These are phyloP conservation scores for Kalmusia sp. DNA, from an alignment of 2,329 filamentous ascomycete species.

Conservation along the genomic window DNA sequence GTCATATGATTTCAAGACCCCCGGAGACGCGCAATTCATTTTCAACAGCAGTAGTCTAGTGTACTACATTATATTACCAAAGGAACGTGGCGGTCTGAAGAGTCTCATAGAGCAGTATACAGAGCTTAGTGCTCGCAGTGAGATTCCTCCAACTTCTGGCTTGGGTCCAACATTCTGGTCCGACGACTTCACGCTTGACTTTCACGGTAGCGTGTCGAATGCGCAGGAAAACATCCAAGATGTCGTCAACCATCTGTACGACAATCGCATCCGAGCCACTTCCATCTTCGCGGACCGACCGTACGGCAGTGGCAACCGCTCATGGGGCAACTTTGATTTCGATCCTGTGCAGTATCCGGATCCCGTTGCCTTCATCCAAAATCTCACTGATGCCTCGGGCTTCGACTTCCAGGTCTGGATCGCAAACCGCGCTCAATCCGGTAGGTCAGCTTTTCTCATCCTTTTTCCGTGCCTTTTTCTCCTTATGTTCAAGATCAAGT, in stretches of 20 bases:
- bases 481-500: too few species aligned
- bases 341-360: constrained; percentile 42
- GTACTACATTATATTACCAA: constrained; percentile 41
- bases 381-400: constrained; percentile 35
- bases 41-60: constrained; percentile 38
- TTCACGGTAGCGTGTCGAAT: constrained; percentile 40
- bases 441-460: too few species aligned
- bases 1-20: constrained; percentile 35
- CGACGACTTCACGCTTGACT: constrained; percentile 44
- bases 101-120: constrained; percentile 36
- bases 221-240: constrained; percentile 45
- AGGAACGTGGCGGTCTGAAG: constrained; percentile 20
- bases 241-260: constrained; percentile 40
- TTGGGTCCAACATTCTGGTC: constrained; percentile 46
- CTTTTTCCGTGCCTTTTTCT: too few species aligned
- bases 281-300: constrained; percentile 44
- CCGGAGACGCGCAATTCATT: constrained; percentile 33
- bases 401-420: constrained; percentile 49
- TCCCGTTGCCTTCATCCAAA: constrained; percentile 38
- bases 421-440: constrained; percentile 43
- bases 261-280: constrained; percentile 41
- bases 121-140: constrained; percentile 30
- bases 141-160: constrained; percentile 41
- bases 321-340: constrained; percentile 48
- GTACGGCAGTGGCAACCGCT: constrained; percentile 37